phyloP scores from a whole-genome alignment of 2,329 filamentous ascomycete genomes.

The Niveomyces coronatus region DNA sequence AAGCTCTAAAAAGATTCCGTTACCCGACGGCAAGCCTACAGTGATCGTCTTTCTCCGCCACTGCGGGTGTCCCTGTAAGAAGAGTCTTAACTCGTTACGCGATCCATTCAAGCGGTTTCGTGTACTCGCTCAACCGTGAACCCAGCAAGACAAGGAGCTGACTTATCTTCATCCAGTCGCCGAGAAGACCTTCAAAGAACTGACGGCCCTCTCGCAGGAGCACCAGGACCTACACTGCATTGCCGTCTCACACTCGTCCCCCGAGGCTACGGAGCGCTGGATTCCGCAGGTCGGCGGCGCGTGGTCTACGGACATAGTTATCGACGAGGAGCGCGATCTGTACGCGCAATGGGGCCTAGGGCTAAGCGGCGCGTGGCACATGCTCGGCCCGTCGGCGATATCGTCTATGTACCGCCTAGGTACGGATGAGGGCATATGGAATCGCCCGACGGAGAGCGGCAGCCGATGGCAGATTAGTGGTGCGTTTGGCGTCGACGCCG shows the following conservation, averaged over 20 bases:
- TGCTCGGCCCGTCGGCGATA: slow-evolving; percentile 46
- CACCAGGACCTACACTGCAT: slow-evolving; percentile 45
- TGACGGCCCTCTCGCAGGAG: slow-evolving; percentile 40
- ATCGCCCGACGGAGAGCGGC: slow-evolving; percentile 53
- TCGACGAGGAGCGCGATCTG: slow-evolving; percentile 48
- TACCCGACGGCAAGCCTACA: slow-evolving; percentile 46
- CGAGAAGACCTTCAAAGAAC: slow-evolving; percentile 51
- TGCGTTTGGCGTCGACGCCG: slow-evolving; percentile 41
- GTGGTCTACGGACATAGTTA: slow-evolving; percentile 46
- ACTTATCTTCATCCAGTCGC: slow-evolving; percentile 39
- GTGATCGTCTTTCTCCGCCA: slow-evolving; percentile 60
- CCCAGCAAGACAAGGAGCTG: background rate
- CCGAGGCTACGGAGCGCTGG: slow-evolving; percentile 45
- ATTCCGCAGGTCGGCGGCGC: slow-evolving; percentile 44
- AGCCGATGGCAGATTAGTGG: slow-evolving; percentile 59
- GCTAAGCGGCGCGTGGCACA: slow-evolving; percentile 49
- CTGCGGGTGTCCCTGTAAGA: slow-evolving; percentile 63
- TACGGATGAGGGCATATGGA: slow-evolving; percentile 55
- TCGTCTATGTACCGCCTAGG: slow-evolving; percentile 48
- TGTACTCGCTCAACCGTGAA: no score
- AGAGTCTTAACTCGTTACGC: no score
- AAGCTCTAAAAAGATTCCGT: slow-evolving; percentile 35
- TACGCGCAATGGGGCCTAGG: slow-evolving; percentile 60
- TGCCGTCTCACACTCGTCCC: slow-evolving; percentile 51
- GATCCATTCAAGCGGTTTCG: no score